phyloP scores from a whole-genome alignment of 2,329 filamentous ascomycete species.

The Penicillium italicum region DNA sequence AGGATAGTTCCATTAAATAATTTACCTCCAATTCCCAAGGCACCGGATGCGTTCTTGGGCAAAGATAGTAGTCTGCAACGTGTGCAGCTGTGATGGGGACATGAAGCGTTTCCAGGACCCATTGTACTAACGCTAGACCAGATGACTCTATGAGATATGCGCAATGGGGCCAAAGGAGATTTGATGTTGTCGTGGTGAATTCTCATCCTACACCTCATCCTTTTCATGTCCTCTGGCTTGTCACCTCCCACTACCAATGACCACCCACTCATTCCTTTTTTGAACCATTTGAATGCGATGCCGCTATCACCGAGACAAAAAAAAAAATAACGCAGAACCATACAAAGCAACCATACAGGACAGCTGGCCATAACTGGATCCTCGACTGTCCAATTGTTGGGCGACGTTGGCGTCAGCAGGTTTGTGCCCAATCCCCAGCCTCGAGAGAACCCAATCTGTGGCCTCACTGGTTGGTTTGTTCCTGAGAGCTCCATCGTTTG shows the following conservation, averaged over 20 bases:
- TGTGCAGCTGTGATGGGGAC: conserved; percentile 34
- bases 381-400: conserved; percentile 2
- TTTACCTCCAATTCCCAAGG: not conserved
- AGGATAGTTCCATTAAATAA: conserved; percentile 4
- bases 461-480: conserved; percentile 15
- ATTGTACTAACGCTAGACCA: conserved; percentile 15
- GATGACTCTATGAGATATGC: conserved; percentile 7
- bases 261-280: not conserved
- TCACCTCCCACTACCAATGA: not conserved
- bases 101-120: not conserved
- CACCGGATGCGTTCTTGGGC: not conserved
- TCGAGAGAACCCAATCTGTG: conserved; percentile 24
- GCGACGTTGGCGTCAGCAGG: conserved; percentile 9
- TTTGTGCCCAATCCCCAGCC: conserved; percentile 27
- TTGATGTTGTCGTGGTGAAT: not conserved
- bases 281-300: not conserved
- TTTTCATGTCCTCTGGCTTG: not conserved
- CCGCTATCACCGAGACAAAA: conserved; percentile 1
- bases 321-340: conserved; percentile 1
- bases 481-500: conserved; percentile 1
- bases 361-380: not conserved
- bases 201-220: not conserved
- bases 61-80: conserved; percentile 29
- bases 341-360: conserved; percentile 1
- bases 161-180: not conserved